phyloP scores from a whole-genome alignment of 1,284 basidiomycete species.

The Irpex rosettiformis region DNA sequence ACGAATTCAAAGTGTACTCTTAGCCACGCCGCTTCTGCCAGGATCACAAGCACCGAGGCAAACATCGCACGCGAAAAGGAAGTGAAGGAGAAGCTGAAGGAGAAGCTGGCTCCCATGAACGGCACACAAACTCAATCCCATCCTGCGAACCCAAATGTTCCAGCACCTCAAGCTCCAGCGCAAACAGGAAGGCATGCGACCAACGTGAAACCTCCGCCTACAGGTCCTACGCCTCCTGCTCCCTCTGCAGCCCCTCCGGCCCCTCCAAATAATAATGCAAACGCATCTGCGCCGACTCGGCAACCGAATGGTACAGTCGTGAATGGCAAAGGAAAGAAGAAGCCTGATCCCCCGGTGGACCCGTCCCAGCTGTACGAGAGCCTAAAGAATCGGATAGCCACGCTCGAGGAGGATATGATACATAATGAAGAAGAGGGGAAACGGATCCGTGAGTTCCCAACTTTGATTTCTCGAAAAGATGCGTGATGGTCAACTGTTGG shows the following conservation, averaged over 20 bases:
- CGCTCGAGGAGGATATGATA: conserved; percentile 79
- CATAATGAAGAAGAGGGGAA: conserved; percentile 80
- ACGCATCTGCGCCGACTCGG: conserved; percentile 22
- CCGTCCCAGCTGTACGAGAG: conserved; percentile 83
- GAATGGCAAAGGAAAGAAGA: conserved; percentile 61
- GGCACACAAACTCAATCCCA: conserved; percentile 32
- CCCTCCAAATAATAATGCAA: conserved; percentile 29
- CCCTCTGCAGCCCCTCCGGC: conserved; percentile 47
- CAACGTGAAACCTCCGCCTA: conserved; percentile 37
- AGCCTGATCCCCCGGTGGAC: conserved; percentile 60
- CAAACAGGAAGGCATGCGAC: background rate
- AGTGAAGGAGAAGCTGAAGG: background rate
- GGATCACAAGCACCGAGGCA: conserved; percentile 2
- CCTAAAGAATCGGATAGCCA: conserved; percentile 79
- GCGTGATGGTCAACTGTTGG: background rate
- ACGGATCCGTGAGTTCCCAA: conserved; percentile 54
- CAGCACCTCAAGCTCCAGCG: background rate
- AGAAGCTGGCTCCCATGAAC: conserved; percentile 32
- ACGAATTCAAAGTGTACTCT: background rate
- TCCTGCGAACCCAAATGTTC: conserved; percentile 19
- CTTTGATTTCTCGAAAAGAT: conserved; percentile 2
- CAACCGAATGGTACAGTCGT: conserved; percentile 24
- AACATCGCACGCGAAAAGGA: conserved; percentile 14
- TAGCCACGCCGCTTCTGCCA: background rate
- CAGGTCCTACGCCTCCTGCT: conserved; percentile 58